These are phyloP conservation scores for Hypoxylon sp. DNA, from an alignment of 2,329 filamentous ascomycete genomes.

Conservation along the genomic window DNA sequence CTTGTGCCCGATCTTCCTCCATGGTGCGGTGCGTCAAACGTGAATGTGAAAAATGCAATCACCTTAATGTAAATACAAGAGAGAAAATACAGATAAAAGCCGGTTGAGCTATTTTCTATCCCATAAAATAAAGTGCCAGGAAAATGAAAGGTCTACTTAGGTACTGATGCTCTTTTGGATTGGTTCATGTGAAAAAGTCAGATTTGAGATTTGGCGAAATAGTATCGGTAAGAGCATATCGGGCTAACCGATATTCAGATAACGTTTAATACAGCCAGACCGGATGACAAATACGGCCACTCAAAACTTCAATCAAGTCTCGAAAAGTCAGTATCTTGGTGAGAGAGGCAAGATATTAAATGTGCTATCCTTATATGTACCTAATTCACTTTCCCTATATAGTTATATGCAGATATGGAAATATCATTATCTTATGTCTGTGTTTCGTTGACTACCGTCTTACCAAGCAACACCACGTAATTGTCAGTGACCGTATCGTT, in stretches of 20 bases:
- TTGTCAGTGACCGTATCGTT: slow-evolving; percentile 48
- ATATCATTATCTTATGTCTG: background rate
- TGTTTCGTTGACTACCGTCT: background rate
- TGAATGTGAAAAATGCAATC: too few species aligned
- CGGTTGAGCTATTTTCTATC: too few species aligned
- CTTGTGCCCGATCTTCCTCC: slow-evolving; percentile 80
- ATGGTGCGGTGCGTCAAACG: slow-evolving; percentile 58
- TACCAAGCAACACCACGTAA: slow-evolving; percentile 24
- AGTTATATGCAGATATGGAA: background rate
- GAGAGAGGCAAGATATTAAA: slow-evolving; percentile 8
- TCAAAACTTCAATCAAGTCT: background rate
- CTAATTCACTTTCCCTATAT: background rate
- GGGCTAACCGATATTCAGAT: background rate
- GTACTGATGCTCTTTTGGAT: background rate
- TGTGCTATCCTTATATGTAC: background rate
- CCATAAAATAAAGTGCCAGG: background rate
- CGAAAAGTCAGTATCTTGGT: background rate
- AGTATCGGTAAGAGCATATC: slow-evolving; percentile 14
- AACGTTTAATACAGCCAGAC: background rate
- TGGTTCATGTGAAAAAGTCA: slow-evolving; percentile 27
- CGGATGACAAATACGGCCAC: background rate
- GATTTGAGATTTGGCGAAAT: slow-evolving; percentile 22
- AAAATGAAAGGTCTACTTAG: background rate
- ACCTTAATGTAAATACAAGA: too few species aligned
- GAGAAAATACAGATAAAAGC: too few species aligned